Conservation (phyloP, 495 filamentous ascomycete genomes). For the Penicillium turbatum region DNA sequence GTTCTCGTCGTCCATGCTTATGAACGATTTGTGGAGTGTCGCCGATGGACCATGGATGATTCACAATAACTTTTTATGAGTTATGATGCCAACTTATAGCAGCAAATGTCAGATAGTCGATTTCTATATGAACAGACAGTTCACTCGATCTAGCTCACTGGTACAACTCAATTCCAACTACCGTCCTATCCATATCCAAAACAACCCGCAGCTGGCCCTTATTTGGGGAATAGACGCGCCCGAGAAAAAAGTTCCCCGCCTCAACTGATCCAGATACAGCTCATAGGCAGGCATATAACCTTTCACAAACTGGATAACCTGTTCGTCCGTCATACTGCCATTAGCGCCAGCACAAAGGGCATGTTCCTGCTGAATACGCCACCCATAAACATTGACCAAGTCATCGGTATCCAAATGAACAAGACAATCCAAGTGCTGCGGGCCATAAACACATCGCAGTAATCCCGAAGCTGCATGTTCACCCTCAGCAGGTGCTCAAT, state of each 20-base stretch:
- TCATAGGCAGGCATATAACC: constrained; percentile 21
- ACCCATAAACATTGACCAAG: constrained; percentile 18
- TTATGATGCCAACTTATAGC: background rate
- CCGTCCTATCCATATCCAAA: constrained; percentile 8
- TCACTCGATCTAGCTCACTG: background rate
- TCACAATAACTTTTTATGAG: constrained; percentile 24
- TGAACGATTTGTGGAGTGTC: constrained; percentile 39
- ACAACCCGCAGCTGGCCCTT: constrained; percentile 14
- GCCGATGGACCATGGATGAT: constrained; percentile 43
- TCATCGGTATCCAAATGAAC: constrained; percentile 17
- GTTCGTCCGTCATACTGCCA: constrained; percentile 14
- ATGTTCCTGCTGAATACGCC: constrained; percentile 17
- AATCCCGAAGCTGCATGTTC: constrained; percentile 10
- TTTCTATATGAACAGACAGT: background rate
- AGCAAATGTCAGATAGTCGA: background rate
- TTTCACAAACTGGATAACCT: constrained; percentile 13
- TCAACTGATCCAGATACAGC: constrained; percentile 14
- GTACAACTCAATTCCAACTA: background rate
- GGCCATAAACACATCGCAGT: constrained; percentile 17
- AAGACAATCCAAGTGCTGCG: constrained; percentile 12
- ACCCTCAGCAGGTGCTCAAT: constrained; percentile 11
- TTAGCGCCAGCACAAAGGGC: constrained; percentile 1
- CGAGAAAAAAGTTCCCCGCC: constrained; percentile 1
- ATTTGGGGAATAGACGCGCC: background rate
- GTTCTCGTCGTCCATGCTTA: constrained; percentile 20